Evolutionary conservation across 1,139 yeast genomes (phyloP).

Genomic region (Lodderomyces margitis): DNA sequence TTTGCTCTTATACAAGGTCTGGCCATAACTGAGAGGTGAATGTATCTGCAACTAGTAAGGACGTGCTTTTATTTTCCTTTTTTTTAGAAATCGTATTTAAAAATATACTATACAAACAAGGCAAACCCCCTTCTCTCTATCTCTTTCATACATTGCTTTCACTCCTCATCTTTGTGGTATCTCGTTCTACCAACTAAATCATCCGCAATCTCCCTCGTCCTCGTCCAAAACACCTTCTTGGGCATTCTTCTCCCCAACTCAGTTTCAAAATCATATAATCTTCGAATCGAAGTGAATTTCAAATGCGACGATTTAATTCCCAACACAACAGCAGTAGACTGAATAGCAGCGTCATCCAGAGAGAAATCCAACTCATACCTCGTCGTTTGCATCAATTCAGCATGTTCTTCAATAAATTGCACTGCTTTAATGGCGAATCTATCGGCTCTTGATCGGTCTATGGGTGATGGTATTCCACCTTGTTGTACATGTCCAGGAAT

Average conservation of each 20-base stretch:
- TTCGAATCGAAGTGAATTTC: slow-evolving; percentile 68
- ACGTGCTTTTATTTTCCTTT: no score
- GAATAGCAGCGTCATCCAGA: slow-evolving; percentile 31
- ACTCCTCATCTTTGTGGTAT: slow-evolving; percentile 9
- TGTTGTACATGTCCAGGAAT: slow-evolving; percentile 98
- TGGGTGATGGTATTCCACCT: slow-evolving; percentile 94
- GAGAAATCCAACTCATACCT: slow-evolving; percentile 35
- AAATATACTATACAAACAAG: no score
- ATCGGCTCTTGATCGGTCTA: slow-evolving; percentile 90
- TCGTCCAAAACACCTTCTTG: slow-evolving; percentile 80
- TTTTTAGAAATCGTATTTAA: no score
- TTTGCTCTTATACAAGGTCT: no score
- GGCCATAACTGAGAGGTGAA: no score
- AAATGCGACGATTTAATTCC: slow-evolving; percentile 83
- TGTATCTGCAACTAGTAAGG: no score
- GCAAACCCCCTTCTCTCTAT: no score
- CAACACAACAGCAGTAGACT: slow-evolving; percentile 75
- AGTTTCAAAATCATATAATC: slow-evolving; percentile 83
- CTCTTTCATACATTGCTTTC: no score
- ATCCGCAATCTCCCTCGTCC: slow-evolving; percentile 74
- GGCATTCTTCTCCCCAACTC: slow-evolving; percentile 82
- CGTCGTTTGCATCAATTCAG: slow-evolving; percentile 20
- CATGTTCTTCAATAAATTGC: slow-evolving; percentile 68
- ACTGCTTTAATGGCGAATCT: slow-evolving; percentile 87
- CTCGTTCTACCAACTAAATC: slow-evolving; percentile 75